Conservation (phyloP, 2,329 filamentous ascomycete genomes). For the Phoma sp. region DNA sequence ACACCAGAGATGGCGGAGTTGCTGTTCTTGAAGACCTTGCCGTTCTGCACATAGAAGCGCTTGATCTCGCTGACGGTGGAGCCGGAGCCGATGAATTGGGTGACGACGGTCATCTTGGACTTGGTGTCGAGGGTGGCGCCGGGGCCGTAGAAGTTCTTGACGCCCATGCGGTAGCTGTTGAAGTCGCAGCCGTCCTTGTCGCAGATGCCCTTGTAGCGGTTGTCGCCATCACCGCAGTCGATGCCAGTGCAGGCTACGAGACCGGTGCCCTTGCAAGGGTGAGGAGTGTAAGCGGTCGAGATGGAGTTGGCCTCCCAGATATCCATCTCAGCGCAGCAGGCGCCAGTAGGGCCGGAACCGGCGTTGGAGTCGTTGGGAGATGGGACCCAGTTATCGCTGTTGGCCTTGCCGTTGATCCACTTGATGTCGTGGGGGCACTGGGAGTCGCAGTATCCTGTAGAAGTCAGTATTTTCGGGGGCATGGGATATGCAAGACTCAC, state of each 20-base stretch:
- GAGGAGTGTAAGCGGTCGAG: slow-evolving; percentile 70
- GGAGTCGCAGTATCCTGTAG: slow-evolving; percentile 46
- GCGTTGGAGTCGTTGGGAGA: slow-evolving; percentile 63
- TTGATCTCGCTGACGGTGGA: slow-evolving; percentile 56
- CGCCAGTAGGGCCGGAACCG: slow-evolving; percentile 62
- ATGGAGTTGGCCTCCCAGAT: slow-evolving; percentile 75
- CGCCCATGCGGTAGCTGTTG: slow-evolving; percentile 68
- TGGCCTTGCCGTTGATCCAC: slow-evolving; percentile 62
- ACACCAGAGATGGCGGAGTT: slow-evolving; percentile 56
- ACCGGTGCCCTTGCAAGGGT: slow-evolving; percentile 64
- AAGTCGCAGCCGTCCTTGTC: slow-evolving; percentile 75
- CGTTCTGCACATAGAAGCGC: slow-evolving; percentile 60
- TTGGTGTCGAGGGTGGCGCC: slow-evolving; percentile 56
- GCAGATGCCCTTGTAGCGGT: slow-evolving; percentile 69
- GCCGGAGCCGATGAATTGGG: slow-evolving; percentile 57
- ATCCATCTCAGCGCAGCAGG: slow-evolving; percentile 75
- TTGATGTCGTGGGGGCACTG: slow-evolving; percentile 59
- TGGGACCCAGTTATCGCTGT: slow-evolving; percentile 62
- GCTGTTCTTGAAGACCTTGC: slow-evolving; percentile 57
- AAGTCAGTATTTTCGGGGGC: slow-evolving; percentile 11
- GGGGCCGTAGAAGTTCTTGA: slow-evolving; percentile 68
- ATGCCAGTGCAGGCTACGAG: slow-evolving; percentile 62
- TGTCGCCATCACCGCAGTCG: slow-evolving; percentile 49
- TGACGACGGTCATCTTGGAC: slow-evolving; percentile 58
- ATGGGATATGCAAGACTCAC: slow-evolving; percentile 46